These are phyloP conservation scores for Thraustochytrium striatum DNA, from an alignment of 352 stramenopile species.

Conservation along the genomic window DNA sequence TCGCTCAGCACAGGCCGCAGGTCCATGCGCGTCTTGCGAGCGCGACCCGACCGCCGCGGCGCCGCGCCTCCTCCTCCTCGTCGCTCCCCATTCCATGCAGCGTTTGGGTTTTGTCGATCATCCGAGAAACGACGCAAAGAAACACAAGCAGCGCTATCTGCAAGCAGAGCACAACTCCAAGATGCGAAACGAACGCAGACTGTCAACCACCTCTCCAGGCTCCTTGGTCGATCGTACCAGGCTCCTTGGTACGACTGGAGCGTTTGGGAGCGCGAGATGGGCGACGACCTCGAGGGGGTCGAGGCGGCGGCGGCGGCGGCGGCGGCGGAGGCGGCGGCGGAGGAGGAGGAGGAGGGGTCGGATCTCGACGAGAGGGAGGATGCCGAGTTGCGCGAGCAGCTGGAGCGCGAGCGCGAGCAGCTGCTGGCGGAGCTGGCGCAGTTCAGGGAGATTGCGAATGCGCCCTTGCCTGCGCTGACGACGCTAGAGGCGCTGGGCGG, in stretches of 20 bases:
- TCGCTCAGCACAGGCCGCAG: too few relatives aligned
- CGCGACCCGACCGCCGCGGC: too few relatives aligned
- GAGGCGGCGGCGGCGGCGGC: not conserved
- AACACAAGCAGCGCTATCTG: not conserved
- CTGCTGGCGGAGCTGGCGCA: not conserved
- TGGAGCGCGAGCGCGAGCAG: slow-evolving; percentile 6
- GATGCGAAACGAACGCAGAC: not conserved
- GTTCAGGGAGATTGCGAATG: not conserved
- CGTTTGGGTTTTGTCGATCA: too few relatives aligned
- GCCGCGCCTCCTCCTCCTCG: too few relatives aligned
- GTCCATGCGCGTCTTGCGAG: too few relatives aligned
- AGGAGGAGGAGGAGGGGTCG: not conserved
- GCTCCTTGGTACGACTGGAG: not conserved
- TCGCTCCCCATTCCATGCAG: too few relatives aligned
- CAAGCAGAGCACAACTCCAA: not conserved
- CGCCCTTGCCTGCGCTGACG: too few relatives aligned
- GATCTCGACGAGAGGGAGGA: not conserved
- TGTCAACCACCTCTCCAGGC: not conserved
- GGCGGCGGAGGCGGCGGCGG: not conserved
- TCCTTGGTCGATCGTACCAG: not conserved
- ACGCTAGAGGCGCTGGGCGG: not conserved
- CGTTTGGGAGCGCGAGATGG: not conserved
- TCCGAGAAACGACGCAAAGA: too few relatives aligned
- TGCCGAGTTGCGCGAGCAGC: not conserved
- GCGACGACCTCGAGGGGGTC: not conserved